Conservation (phyloP, 148 eudicot genomes). For the Rheum nobile region DNA sequence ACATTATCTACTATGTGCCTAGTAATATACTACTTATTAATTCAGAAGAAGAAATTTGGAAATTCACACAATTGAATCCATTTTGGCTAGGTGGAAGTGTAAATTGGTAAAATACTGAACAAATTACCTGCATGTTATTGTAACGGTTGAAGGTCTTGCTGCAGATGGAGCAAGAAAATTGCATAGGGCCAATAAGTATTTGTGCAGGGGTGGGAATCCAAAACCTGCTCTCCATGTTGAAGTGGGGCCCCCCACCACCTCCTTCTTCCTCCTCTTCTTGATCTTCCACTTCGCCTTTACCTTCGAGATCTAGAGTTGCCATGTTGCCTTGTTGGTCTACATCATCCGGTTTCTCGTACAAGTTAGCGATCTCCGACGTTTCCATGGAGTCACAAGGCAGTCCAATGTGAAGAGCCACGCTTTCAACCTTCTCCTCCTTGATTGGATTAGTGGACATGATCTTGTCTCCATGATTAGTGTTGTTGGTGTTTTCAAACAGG, state of each 20-base stretch:
- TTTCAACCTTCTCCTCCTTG: slow-evolving; percentile 25
- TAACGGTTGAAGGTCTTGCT: slow-evolving; percentile 65
- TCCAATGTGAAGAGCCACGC: slow-evolving; percentile 7
- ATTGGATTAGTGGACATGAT: background rate
- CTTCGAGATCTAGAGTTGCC: background rate
- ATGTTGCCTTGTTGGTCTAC: background rate
- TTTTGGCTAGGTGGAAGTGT: no score
- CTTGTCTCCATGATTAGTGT: background rate
- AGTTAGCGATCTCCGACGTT: background rate
- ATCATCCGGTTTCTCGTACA: background rate
- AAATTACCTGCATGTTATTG: slow-evolving; percentile 66
- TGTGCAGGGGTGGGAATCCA: slow-evolving; percentile 73
- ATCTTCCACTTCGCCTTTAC: slow-evolving; percentile 13
- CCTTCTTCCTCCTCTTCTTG: slow-evolving; percentile 6
- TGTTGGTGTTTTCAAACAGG: background rate
- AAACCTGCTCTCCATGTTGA: slow-evolving; percentile 31
- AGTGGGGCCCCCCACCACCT: background rate
- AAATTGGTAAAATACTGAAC: no score
- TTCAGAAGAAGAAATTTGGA: background rate
- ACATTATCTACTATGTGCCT: no score
- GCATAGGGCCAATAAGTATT: slow-evolving; percentile 69
- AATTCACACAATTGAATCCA: background rate
- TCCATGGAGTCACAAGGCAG: background rate
- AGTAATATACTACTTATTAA: no score
- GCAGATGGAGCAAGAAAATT: slow-evolving; percentile 61